Evolutionary conservation across 2,329 filamentous ascomycete genomes (phyloP), one percentile per base, ranked within the genome.

Genomic region (Cercospora sojina): DNA sequence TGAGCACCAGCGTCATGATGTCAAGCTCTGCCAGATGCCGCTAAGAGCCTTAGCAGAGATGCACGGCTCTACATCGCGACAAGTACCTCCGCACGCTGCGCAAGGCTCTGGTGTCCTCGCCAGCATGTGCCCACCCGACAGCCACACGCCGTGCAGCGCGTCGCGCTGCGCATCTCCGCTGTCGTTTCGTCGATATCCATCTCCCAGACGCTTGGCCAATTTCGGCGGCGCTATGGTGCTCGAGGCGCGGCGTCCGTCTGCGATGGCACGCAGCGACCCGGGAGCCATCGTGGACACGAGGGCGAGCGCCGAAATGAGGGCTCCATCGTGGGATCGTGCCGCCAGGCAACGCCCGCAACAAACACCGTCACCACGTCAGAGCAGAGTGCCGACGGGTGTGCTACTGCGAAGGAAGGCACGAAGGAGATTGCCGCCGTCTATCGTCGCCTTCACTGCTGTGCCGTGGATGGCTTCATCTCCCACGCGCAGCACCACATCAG

Each of bases 221-320:
- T 65, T 68, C 68, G 64, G 66, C 59, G 53, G 18, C 38, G 59
- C 41, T 59, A 62, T 53, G 31, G 23, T 49, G 53, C 43, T 55
- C 59, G 10, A 59, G 38, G 63, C 64, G 61, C 59, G 61, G 62
- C 57, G 43, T 56, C 62, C 63, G 59, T 64, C 57, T 51, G 38
- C 27, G 35, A 56, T 53, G 49, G 38, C 60, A 38, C 35, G 64
- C 61, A 51, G 27, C 62, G 43, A 53, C 61, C 55, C 56, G 62
- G 62, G 59, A 62, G 65, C 65, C 62, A 56, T 61, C 59, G 64
- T 63, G 64, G 64, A 65, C 69, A 69, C 65, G 67, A 66, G 59
- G 67, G 67, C 67, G 66, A 71, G 65, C 60, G 59, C 65, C 65
- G 67, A 71, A 67, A 67, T 70, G 67, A 71, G 56, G 23, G 41